Evolutionary conservation across 805 yeast genomes (phyloP).

Genomic region (Tetrapisispora phaffii): DNA sequence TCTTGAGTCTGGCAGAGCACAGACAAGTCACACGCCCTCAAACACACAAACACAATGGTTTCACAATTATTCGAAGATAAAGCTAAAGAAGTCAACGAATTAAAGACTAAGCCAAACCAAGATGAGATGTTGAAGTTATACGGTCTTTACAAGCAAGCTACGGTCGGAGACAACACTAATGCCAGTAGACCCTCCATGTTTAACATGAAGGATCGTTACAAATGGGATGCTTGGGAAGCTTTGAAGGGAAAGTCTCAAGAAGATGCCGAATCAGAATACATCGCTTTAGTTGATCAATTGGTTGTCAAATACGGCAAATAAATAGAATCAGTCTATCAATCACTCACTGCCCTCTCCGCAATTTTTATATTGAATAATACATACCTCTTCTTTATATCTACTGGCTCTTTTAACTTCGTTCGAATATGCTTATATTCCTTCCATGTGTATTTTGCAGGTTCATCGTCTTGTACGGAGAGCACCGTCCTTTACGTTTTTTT

Average conservation of each 20-base stretch:
- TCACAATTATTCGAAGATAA: constrained; percentile 28
- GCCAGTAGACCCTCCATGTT: constrained; percentile 85
- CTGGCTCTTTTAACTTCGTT: too few relatives aligned
- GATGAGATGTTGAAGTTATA: constrained; percentile 81
- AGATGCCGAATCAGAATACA: constrained; percentile 82
- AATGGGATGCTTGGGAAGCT: constrained; percentile 95
- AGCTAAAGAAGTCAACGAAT: constrained; percentile 74
- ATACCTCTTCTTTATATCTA: too few relatives aligned
- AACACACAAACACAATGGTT: constrained; percentile 18
- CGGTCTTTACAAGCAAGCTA: constrained; percentile 94
- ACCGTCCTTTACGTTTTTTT: too few relatives aligned
- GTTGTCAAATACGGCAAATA: constrained; percentile 36
- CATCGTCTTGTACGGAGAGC: too few relatives aligned
- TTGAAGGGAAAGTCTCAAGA: constrained; percentile 77
- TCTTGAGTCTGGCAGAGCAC: not conserved
- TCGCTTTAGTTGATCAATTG: constrained; percentile 56
- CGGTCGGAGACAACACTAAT: constrained; percentile 77
- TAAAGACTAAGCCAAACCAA: constrained; percentile 71
- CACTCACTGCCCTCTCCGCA: too few relatives aligned
- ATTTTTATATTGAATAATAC: too few relatives aligned
- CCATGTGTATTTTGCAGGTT: too few relatives aligned
- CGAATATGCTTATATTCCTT: too few relatives aligned
- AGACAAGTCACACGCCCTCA: not conserved
- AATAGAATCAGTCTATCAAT: too few relatives aligned
- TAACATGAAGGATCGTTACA: constrained; percentile 90